Evolutionary conservation across 768 basidiomycete genomes (phyloP), one percentile per base, ranked within the genome.

Genomic region (Podaxis mareebaensis): DNA sequence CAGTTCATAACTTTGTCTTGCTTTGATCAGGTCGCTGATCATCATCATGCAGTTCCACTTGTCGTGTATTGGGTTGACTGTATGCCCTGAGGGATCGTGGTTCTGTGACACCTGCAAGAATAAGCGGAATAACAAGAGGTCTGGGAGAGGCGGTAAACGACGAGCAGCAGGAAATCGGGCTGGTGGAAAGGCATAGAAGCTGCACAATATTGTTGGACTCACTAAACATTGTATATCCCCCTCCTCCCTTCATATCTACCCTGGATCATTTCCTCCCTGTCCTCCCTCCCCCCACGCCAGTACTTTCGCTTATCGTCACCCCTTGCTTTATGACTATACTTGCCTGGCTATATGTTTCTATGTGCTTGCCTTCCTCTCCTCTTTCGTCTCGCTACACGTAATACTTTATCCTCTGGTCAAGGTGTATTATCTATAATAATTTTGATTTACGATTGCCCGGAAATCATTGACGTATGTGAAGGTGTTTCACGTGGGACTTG

Each of bases 21-120:
- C 53, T 54, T 13, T 17, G n/a, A 56, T 58, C 17, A 20, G 20
- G 44, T 63, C n/a, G 11, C 61, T 59, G 60, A 33, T 61, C 58
- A 42, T 58, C 38, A 7, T 56, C 38, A 24, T 54, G 40, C 68
- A 95, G 92, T 95, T 93, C 80, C 92, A 95, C 73, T 78, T 94
- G 61, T 78, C 77, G 13, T 95, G 92, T 72, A 84, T 92, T 49
- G 88, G 88, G 0, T 79, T 95, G 48, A 77, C 80, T 2, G 80
- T 80, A 4, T 81, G 85, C 4, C 92, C 93, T 0, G 84, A 85
- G 1, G 91, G 90, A 0, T 79, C 78, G 26, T 94, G 92, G 92
- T 91, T 82, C 70, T 94, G 92, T 72, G 86, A 90, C 0, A 75
- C 76, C 3, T 94, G 92, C 68, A 81, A 77, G 62, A 75, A 71